A percentile compares a stretch with the other conserved stretches of the same genome.
These are phyloP conservation scores for Amanita exitialis DNA, from an alignment of 768 basidiomycete genomes.

Conservation along the genomic window DNA sequence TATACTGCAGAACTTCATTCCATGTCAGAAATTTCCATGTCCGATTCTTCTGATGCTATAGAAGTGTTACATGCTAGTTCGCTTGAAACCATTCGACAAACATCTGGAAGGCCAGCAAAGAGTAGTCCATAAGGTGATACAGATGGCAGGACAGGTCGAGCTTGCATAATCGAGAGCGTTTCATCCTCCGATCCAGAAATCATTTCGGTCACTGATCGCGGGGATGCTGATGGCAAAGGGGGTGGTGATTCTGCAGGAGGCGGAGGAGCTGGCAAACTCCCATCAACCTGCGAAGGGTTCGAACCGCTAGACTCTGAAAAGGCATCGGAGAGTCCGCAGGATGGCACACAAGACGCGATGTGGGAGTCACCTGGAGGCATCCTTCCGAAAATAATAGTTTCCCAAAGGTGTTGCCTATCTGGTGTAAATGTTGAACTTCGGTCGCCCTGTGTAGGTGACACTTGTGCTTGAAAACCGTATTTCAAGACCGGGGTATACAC, in stretches of 20 bases:
- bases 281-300: neutral
- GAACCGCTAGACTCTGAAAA: neutral
- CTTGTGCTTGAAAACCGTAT: slow-evolving; percentile 2
- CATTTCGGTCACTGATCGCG: neutral
- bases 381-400: slow-evolving; percentile 19
- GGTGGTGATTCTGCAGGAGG: slow-evolving; percentile 9
- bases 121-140: slow-evolving; percentile 7
- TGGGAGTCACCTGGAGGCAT: neutral
- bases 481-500: slow-evolving; percentile 31
- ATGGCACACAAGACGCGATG: neutral
- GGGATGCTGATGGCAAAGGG: slow-evolving; percentile 16
- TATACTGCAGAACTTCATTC: too few species aligned
- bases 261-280: slow-evolving; percentile 1
- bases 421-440: slow-evolving; percentile 21
- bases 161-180: neutral
- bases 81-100: neutral
- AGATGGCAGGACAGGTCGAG: slow-evolving; percentile 10
- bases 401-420: slow-evolving; percentile 32
- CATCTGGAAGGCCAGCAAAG: neutral
- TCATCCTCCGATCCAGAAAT: neutral
- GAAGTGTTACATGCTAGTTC: neutral
- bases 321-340: neutral
- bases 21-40: slow-evolving; percentile 4
- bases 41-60: too few species aligned
- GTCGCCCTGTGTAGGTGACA: slow-evolving; percentile 9